phyloP scores from a whole-genome alignment of 2,329 filamentous ascomycete genomes.

The Aspergillus fructus region DNA sequence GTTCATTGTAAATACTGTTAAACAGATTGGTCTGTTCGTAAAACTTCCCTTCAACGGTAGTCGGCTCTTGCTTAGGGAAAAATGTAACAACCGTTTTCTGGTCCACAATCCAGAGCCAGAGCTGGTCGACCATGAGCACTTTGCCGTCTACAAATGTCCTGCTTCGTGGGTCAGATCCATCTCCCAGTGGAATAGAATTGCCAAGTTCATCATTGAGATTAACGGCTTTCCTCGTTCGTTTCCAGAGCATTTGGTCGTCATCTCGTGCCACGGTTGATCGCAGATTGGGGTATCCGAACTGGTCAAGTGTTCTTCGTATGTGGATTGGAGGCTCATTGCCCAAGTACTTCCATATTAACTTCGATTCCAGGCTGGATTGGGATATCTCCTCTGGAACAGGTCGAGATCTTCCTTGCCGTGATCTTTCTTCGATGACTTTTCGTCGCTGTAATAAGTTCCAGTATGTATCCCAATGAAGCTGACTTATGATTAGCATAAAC shows the following conservation, averaged over 20 bases:
- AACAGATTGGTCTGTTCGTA: constrained; percentile 57
- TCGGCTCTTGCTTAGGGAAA: constrained; percentile 36
- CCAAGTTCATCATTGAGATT: constrained; percentile 40
- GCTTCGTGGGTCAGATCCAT: constrained; percentile 13
- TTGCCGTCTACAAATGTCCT: constrained; percentile 32
- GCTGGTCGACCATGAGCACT: constrained; percentile 67
- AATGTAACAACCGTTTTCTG: constrained; percentile 34
- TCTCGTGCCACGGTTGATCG: constrained; percentile 61
- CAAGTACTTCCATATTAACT: constrained; percentile 64
- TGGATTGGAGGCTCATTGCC: constrained; percentile 62
- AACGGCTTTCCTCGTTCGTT: constrained; percentile 56
- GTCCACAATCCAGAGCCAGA: constrained; percentile 56
- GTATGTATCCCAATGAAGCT: constrained; percentile 66
- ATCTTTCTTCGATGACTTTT: constrained; percentile 53
- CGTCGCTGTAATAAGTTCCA: constrained; percentile 57
- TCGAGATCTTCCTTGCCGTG: constrained; percentile 54
- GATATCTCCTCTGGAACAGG: constrained; percentile 58
- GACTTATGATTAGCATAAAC: not conserved
- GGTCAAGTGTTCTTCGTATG: constrained; percentile 61
- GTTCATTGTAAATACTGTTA: constrained; percentile 64
- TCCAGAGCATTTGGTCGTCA: constrained; percentile 68
- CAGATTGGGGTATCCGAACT: constrained; percentile 63
- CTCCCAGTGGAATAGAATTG: constrained; percentile 39
- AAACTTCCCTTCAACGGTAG: constrained; percentile 33
- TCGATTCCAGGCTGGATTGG: constrained; percentile 55